Conservation (phyloP, 2,329 filamentous ascomycete genomes). For the Lecanicillium sp. region DNA sequence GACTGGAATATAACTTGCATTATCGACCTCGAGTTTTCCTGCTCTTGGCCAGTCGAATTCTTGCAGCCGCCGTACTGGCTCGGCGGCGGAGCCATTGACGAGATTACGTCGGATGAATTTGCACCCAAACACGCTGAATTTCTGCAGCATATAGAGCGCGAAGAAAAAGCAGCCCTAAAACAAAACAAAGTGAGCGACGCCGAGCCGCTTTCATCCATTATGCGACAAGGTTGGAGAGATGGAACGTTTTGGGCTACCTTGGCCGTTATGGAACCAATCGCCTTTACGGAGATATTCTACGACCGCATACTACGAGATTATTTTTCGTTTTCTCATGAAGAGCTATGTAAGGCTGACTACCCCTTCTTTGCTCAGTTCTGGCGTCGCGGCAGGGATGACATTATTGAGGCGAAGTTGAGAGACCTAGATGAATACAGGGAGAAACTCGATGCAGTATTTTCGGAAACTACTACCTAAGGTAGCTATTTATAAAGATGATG, state of each 20-base stretch:
- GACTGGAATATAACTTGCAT: slow-evolving; percentile 24
- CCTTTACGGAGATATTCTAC: slow-evolving; percentile 11
- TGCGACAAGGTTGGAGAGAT: slow-evolving; percentile 9
- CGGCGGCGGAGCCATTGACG: slow-evolving; percentile 23
- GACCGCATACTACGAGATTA: slow-evolving; percentile 8
- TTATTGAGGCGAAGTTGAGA: slow-evolving; percentile 10
- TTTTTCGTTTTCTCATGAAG: slow-evolving; percentile 9
- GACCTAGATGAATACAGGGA: too few species aligned
- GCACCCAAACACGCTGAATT: slow-evolving; percentile 7
- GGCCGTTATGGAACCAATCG: slow-evolving; percentile 8
- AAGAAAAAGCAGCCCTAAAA: slow-evolving; percentile 2
- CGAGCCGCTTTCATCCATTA: slow-evolving; percentile 9
- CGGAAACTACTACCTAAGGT: too few species aligned
- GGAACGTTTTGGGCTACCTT: slow-evolving; percentile 11
- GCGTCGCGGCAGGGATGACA: slow-evolving; percentile 2
- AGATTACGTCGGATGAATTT: slow-evolving; percentile 5
- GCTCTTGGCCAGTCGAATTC: slow-evolving; percentile 20
- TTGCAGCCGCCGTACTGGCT: slow-evolving; percentile 11
- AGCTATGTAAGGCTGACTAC: slow-evolving; percentile 7
- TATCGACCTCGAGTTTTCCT: slow-evolving; percentile 25
- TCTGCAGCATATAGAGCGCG: slow-evolving; percentile 3
- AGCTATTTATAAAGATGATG: too few species aligned
- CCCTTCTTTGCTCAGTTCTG: slow-evolving; percentile 10
- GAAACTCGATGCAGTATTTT: too few species aligned
- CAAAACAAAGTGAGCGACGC: neutral